phyloP scores from a whole-genome alignment of 2,329 filamentous ascomycete species.

The Penicillium brevicompactum region DNA sequence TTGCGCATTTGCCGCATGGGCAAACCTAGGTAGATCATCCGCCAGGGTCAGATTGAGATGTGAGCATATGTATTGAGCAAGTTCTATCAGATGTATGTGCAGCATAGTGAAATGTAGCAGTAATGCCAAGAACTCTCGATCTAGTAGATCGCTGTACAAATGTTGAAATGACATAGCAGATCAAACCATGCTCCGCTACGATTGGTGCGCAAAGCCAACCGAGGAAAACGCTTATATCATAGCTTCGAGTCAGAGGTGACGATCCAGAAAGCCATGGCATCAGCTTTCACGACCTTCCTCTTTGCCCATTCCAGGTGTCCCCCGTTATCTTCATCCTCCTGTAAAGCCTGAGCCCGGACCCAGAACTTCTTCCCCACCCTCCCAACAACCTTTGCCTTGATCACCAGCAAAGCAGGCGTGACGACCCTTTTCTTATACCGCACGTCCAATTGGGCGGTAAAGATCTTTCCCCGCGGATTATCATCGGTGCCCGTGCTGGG shows the following conservation, averaged over 20 bases:
- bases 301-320: constrained; percentile 36
- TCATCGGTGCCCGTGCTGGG: constrained; percentile 5
- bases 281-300: constrained; percentile 38
- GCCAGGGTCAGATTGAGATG: too few relatives aligned
- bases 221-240: constrained; percentile 10
- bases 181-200: too few relatives aligned
- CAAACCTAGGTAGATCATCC: too few relatives aligned
- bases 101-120: not conserved
- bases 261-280: constrained; percentile 47
- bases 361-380: constrained; percentile 44
- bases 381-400: constrained; percentile 39
- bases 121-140: not conserved
- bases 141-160: not conserved
- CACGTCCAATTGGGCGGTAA: constrained; percentile 45
- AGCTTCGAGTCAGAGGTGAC: constrained; percentile 32
- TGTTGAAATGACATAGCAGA: not conserved
- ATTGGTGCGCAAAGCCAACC: too few relatives aligned
- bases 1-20: too few relatives aligned
- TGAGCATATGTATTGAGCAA: not conserved
- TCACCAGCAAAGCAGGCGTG: constrained; percentile 40
- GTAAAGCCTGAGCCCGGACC: constrained; percentile 42
- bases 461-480: constrained; percentile 35
- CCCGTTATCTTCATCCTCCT: constrained; percentile 36
- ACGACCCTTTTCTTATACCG: constrained; percentile 41
- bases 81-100: not conserved